phyloP scores from a whole-genome alignment of 495 filamentous ascomycete genomes.

The Podospora fimiseda region DNA sequence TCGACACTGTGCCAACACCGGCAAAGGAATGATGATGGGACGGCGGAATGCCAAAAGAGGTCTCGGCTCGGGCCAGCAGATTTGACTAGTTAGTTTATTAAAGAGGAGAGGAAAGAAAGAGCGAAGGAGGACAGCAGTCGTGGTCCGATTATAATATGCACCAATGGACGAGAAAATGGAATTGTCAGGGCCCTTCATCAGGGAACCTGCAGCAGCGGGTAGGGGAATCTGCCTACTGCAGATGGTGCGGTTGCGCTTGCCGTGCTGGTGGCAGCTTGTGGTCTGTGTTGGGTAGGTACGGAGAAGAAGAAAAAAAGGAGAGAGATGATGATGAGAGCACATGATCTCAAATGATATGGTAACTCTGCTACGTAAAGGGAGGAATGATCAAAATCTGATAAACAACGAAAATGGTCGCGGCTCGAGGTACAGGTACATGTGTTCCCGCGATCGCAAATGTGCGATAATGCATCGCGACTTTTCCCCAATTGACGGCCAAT shows the following conservation, averaged over 20 bases:
- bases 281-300: background rate
- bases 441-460: background rate
- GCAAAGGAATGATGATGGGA: background rate
- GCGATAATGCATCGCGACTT: background rate
- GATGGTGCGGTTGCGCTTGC: no score
- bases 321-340: constrained; percentile 4
- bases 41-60: background rate
- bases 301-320: background rate
- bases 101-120: background rate
- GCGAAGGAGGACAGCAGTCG: background rate
- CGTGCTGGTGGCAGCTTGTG: background rate
- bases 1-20: no score
- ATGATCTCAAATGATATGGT: no score
- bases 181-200: background rate
- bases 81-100: no score
- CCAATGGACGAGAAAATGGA: background rate
- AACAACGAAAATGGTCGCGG: background rate
- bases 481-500: background rate
- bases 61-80: background rate
- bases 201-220: background rate
- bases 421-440: background rate
- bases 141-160: no score
- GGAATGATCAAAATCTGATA: no score
- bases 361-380: no score
- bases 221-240: background rate